Evolutionary conservation across 352 stramenopile genomes (phyloP), one percentile per base, ranked within the genome.

Genomic region (Phytophthora meadii): DNA sequence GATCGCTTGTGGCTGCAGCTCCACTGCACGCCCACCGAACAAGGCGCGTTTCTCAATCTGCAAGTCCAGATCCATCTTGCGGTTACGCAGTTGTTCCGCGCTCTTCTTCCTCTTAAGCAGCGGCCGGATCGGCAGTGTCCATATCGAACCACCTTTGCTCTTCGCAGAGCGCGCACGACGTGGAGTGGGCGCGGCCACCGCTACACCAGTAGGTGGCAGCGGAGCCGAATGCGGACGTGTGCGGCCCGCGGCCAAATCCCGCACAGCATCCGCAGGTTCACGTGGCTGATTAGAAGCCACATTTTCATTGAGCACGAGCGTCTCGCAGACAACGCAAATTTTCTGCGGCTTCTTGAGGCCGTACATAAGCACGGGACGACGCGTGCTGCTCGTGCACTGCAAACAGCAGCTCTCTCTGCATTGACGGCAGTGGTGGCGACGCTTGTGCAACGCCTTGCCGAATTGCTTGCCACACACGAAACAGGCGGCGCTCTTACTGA

Each of bases 391-490:
- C 56, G 82, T 61, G 45, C 83, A 92, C 52, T 77, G 65, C 42
- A 76, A 15, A 62, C 81, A 90, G 61, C 76, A 88, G 58, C 79
- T 89, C 28, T 84, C 68, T 42, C 83, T 73, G 45, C 83, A 92
- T 48, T 86, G 78, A 37, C 81, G 81, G 65, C 83, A 92, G 66
- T 92, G 83, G 54, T 90, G 73, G n/a, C 83, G 83, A 51, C 75
- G 63, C 1, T 64, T 61, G 15, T 62, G 63, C 46, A 70, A 46
- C 45, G 71, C 52, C 14, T 54, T 36, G 14, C 64, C 62, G 63
- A 92, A 92, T 11, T 44, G 41, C 37, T 70, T 68, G 5, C 58
- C 71, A 49, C 82, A 91, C 28, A 81, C 71, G 32, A 47, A 62
- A 52, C 82, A 91, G 52, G 65, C 47, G 1, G 32, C 17, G 36